These are phyloP conservation scores for Hordeum vulgare DNA, from an alignment of 176 grass and related monocot species.

Conservation along the genomic window DNA sequence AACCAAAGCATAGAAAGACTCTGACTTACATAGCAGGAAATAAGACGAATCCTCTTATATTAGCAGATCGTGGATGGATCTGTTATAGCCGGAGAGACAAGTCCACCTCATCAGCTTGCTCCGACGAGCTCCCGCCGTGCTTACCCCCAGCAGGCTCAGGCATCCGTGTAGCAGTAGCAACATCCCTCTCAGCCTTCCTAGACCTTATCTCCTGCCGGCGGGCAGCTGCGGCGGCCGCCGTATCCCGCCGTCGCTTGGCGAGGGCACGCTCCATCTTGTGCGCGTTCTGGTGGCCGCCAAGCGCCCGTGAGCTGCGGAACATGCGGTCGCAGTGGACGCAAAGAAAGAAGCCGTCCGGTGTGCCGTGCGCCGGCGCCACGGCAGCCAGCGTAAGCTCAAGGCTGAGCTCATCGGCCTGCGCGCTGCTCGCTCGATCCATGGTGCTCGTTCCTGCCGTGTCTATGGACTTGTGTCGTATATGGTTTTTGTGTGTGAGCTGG, in stretches of 20 bases:
- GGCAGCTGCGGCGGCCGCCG: neutral
- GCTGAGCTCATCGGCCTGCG: constrained; percentile 26
- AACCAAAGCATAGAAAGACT: neutral
- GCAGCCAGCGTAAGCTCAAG: constrained; percentile 49
- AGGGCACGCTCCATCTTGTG: constrained; percentile 82
- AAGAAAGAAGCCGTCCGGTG: constrained; percentile 43
- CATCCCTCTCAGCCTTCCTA: neutral
- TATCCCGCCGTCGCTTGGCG: constrained; percentile 48
- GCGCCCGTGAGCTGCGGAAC: constrained; percentile 83
- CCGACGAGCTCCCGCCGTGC: neutral
- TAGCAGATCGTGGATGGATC: neutral
- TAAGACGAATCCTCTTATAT: neutral
- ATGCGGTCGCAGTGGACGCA: constrained; percentile 80
- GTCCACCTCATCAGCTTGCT: constrained; percentile 21
- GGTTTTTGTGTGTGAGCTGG: no score
- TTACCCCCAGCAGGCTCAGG: neutral
- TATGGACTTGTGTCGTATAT: neutral
- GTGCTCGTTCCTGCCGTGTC: neutral
- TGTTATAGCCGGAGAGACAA: constrained; percentile 45
- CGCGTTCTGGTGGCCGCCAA: constrained; percentile 94
- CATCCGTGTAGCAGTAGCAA: neutral
- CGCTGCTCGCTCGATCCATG: neutral
- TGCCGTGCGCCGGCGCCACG: neutral
- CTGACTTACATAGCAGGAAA: neutral
- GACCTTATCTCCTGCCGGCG: neutral